Base-by-base conservation (phyloP, 140 eudicot genomes). In the Senecio squalidus region DNA sequence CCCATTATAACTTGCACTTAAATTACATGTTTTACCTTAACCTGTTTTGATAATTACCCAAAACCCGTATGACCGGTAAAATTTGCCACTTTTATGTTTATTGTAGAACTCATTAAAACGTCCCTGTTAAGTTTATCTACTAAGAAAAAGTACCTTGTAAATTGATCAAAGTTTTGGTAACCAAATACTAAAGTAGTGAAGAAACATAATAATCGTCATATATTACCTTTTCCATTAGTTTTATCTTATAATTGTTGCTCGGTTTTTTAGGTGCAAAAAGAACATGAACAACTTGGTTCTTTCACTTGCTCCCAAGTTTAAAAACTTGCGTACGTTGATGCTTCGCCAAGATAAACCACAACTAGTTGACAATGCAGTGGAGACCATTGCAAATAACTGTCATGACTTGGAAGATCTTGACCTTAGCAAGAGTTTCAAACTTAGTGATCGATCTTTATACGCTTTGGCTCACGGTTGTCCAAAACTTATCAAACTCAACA, bases 311-410 rank as follows among this genome's bases (percentile, higher is more conserved):
- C 95, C 97, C 11, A 90, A 81, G 67, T 83, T 85, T 40, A 83
- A 75, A 39, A 86, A 76, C 38, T 65, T 90, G 50, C 82, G 74
- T 64, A 76, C 72, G 51, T 65, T 90, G 27, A 58, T 74, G 29
- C 81, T 90, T 61, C 86, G 97, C 22, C 97, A 90, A 76, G 97
- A 90, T 47, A 76, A 76, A 50, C 93, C 97, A 3, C 97, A 90
- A 29, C 80, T 90, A 20, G 73, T 70, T 58, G 97, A 90, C 63
- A 72, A 76, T 46, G 94, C 89, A 13, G 84, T 90, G 3, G 88
- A 90, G 64, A 55, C 75, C 30, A 76, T 90, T 29, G 86, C 97
- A 36, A 73, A 64, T 43, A 59, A 36, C 67, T 90, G 97, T 49
- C 97, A 71, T 48, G 95, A 83, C 14, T 77, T 90, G 14, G 78